These are phyloP conservation scores for Schrenkiella parvula DNA, from an alignment of 345 rosid genomes.

Conservation along the genomic window DNA sequence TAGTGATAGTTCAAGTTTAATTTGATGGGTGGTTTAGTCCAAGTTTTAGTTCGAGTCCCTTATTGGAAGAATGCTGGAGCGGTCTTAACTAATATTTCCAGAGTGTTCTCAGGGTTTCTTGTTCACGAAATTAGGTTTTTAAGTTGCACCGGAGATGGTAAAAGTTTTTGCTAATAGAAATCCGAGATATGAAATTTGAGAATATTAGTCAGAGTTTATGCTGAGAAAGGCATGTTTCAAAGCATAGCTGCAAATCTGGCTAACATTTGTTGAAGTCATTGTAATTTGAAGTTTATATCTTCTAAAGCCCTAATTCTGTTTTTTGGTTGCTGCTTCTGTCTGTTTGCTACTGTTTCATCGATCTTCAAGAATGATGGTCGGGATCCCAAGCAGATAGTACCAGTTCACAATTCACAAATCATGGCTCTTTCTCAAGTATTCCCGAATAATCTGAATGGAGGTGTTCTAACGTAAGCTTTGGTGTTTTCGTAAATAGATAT, in stretches of 20 bases:
- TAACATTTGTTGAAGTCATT: background rate
- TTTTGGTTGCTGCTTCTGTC: constrained; percentile 25
- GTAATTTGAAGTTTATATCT: constrained; percentile 10
- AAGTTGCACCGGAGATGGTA: constrained; percentile 6
- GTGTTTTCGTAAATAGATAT: constrained; percentile 9
- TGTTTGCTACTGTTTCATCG: constrained; percentile 30
- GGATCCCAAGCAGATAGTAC: constrained; percentile 64
- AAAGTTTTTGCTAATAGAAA: background rate
- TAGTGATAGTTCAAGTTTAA: background rate
- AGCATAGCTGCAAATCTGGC: constrained; percentile 10
- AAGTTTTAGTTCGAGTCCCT: constrained; percentile 1
- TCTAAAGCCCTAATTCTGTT: constrained; percentile 12
- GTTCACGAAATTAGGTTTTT: background rate
- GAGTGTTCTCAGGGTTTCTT: constrained; percentile 1
- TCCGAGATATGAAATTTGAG: background rate
- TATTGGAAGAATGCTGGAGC: background rate
- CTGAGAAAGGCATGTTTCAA: background rate
- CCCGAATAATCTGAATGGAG: constrained; percentile 79
- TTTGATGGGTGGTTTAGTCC: background rate
- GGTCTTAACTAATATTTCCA: constrained; percentile 8
- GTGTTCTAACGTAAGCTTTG: constrained; percentile 63
- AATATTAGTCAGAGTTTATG: constrained; percentile 3
- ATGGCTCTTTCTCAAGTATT: constrained; percentile 80
- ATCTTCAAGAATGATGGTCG: constrained; percentile 65
- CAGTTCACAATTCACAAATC: constrained; percentile 75